These are phyloP conservation scores for Globisporangium polare DNA, from an alignment of 352 stramenopile species.

Conservation along the genomic window DNA sequence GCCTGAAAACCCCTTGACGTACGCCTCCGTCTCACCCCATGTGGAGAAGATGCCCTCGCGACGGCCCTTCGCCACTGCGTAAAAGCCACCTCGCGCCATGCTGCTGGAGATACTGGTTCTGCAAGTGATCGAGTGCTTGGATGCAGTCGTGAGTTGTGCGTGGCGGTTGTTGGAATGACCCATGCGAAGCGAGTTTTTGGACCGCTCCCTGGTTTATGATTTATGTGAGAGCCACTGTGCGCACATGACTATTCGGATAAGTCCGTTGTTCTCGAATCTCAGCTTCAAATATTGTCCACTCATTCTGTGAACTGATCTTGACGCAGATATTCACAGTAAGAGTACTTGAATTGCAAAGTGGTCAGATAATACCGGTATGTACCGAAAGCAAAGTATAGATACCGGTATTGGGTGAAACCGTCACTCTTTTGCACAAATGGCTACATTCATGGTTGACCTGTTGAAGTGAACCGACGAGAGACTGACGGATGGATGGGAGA, in stretches of 20 bases:
- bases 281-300: neutral
- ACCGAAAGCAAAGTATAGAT: neutral
- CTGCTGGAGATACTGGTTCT: neutral
- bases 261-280: neutral
- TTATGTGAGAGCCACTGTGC: neutral
- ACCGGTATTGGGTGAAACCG: neutral
- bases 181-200: neutral
- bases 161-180: neutral
- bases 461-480: neutral
- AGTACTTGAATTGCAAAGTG: too few relatives aligned
- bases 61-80: constrained; percentile 59
- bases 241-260: neutral
- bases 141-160: too few relatives aligned
- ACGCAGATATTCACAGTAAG: too few relatives aligned
- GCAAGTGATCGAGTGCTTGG: too few relatives aligned
- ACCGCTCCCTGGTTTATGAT: neutral
- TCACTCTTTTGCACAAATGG: neutral
- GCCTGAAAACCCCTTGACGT: constrained; percentile 54
- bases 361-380: neutral
- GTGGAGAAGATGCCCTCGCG: constrained; percentile 47
- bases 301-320: neutral
- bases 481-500: neutral
- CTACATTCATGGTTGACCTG: neutral
- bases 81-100: constrained; percentile 42
- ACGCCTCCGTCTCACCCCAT: constrained; percentile 39